These are phyloP conservation scores for Sanghuangporus baumii DNA, from an alignment of 1,284 basidiomycete species.

Conservation along the genomic window DNA sequence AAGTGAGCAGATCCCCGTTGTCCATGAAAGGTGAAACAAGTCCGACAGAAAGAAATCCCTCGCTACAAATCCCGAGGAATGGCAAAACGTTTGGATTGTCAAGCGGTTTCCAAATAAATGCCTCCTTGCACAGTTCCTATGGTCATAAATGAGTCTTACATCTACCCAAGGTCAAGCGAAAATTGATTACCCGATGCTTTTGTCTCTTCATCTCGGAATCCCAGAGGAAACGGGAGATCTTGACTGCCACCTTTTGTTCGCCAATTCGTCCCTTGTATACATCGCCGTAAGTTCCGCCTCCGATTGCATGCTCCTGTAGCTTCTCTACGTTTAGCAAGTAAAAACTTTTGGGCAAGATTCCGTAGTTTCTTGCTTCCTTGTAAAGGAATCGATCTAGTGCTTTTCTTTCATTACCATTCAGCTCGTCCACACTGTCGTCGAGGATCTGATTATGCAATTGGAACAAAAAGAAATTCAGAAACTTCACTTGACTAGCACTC, in stretches of 20 bases:
- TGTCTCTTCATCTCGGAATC: background rate
- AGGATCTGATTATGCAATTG: background rate
- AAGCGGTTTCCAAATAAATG: no score
- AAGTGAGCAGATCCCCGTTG: background rate
- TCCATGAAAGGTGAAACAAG: slow-evolving; percentile 7
- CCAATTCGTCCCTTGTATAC: background rate
- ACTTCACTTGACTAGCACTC: background rate
- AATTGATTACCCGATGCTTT: background rate
- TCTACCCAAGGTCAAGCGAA: no score
- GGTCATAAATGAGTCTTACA: no score
- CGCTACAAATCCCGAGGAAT: slow-evolving; percentile 5
- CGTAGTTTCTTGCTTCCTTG: background rate
- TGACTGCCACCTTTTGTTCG: background rate
- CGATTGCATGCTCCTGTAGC: background rate
- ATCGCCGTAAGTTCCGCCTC: background rate
- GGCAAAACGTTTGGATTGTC: background rate
- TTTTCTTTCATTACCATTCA: background rate
- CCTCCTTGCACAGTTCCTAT: no score
- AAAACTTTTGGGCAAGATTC: background rate
- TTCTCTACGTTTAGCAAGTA: background rate
- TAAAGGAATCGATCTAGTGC: background rate
- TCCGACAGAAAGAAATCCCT: background rate
- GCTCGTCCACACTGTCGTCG: background rate
- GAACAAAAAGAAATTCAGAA: background rate
- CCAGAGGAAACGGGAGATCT: background rate